Evolutionary conservation across 116 monocot genomes (phyloP).

Genomic region (Thalassia testudinum): DNA sequence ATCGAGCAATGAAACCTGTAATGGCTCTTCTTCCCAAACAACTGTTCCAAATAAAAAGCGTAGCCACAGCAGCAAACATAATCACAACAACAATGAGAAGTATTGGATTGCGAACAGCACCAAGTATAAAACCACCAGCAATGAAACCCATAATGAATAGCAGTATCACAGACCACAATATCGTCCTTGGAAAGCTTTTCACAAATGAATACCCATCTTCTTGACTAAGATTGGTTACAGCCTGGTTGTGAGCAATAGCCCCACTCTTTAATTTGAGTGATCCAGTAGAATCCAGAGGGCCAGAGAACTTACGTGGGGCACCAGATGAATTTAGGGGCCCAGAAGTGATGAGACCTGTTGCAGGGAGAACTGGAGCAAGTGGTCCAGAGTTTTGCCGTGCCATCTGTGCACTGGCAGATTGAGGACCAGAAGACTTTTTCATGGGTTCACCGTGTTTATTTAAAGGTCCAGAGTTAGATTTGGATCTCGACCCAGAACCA

Average conservation of each 20-base stretch:
- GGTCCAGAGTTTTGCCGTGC: conserved; percentile 89
- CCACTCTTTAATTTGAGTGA: conserved; percentile 43
- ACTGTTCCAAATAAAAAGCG: conserved; percentile 61
- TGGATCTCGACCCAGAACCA: conserved; percentile 38
- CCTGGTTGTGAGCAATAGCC: conserved; percentile 59
- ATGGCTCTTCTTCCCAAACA: conserved; percentile 62
- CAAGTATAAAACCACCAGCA: conserved; percentile 68
- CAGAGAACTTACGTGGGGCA: conserved; percentile 65
- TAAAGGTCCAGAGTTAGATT: conserved; percentile 74
- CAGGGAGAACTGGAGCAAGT: conserved; percentile 57
- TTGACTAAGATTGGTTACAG: conserved; percentile 63
- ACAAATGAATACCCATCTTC: conserved; percentile 55
- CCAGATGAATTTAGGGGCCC: conserved; percentile 82
- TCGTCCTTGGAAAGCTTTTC: conserved; percentile 51
- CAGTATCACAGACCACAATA: conserved; percentile 54
- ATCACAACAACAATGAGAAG: conserved; percentile 68
- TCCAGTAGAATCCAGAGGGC: conserved; percentile 65
- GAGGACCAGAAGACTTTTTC: conserved; percentile 82
- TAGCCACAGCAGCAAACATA: conserved; percentile 47
- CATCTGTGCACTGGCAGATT: conserved; percentile 59
- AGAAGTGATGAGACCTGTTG: conserved; percentile 87
- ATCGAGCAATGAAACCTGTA: conserved; percentile 37
- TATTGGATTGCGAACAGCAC: conserved; percentile 63
- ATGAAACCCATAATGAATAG: conserved; percentile 81
- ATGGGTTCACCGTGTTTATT: conserved; percentile 65